Evolutionary conservation across 2,329 filamentous ascomycete species (phyloP), one percentile per base, ranked within the genome.

Genomic region (Amauroascus verrucosus): DNA sequence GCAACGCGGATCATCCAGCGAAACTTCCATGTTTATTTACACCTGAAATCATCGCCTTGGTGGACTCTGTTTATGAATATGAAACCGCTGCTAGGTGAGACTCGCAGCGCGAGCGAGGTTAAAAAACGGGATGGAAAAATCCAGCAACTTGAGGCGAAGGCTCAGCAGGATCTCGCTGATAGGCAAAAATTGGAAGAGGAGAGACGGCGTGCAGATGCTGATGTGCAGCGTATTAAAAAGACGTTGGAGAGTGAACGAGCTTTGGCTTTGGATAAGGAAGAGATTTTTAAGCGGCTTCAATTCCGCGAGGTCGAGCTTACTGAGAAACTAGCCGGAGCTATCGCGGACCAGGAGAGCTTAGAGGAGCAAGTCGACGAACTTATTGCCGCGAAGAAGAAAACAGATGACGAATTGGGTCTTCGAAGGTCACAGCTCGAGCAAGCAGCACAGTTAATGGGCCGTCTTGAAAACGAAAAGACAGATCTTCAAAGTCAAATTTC

Each of bases 221-320:
- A 98, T 63, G 85, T 96, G 63, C 81, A 90, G 60, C 83, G 86
- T 30, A 87, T 97, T 45, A 90, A 96, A 66, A 88, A 97, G 62
- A 95, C 88, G 0, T 77, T 99, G 1, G 94, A 98, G 68, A 95
- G 90, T 60, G 94, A 98, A 70, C 83, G 93, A 48, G 88, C 91
- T n/a, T 77, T 98, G 40, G 93, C 93, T 0, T 75, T 98, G 4
- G 93, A 99, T 70, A 98, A 98, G 67, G 94, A 99, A 66, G 93
- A 98, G 64, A 98, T 99, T 56, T 98, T 97, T 76, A 94, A 91
- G 66, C 82, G 94, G n/a, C 76, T 98, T 20, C 93, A 96, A 65
- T 75, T 84, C 51, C 85, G 93, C n/a, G 93, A 98, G 70, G 79
- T 83, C 9, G 91, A 98, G 66, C 78, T 99, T 3, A 87, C 85